Evolutionary conservation across 2,329 filamentous ascomycete genomes (phyloP).

Genomic region (Cryphonectria parasitica): DNA sequence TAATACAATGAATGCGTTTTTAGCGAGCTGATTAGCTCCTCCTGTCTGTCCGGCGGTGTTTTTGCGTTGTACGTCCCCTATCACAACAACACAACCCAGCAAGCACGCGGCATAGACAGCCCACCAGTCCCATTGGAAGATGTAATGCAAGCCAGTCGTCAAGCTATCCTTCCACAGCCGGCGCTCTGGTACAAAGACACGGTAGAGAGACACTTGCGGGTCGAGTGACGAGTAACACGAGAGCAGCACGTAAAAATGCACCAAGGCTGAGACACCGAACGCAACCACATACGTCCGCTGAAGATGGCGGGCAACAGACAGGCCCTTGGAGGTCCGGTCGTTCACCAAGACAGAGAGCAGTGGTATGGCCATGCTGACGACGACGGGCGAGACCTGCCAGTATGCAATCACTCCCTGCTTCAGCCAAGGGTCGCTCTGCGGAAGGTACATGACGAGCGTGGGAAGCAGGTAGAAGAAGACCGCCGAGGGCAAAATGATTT

Average conservation of each 20-base stretch:
- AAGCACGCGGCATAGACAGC: not conserved
- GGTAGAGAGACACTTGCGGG: not conserved
- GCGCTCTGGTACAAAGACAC: slow-evolving; percentile 6
- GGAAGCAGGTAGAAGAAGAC: slow-evolving; percentile 6
- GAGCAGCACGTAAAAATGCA: slow-evolving; percentile 5
- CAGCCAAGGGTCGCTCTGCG: not conserved
- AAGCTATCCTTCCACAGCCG: not conserved
- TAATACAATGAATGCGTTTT: not conserved
- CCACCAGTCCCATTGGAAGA: slow-evolving; percentile 15
- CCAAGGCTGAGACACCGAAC: slow-evolving; percentile 7
- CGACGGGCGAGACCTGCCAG: slow-evolving; percentile 9
- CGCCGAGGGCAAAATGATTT: slow-evolving; percentile 1
- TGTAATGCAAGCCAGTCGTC: slow-evolving; percentile 5
- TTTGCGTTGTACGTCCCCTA: slow-evolving; percentile 4
- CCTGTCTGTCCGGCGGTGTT: not conserved
- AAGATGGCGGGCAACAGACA: not conserved
- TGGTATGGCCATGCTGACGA: slow-evolving; percentile 8
- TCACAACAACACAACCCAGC: not conserved
- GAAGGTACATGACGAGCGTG: slow-evolving; percentile 10
- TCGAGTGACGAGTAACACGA: not conserved
- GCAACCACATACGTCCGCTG: slow-evolving; percentile 5
- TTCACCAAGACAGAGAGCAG: not conserved
- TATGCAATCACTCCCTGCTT: slow-evolving; percentile 2
- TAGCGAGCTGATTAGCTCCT: not conserved
- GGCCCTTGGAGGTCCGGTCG: not conserved